A percentile compares a stretch with the other conserved stretches of the same genome.
Conservation (phyloP, 2,329 filamentous ascomycete genomes). For the Graphium sp. region DNA sequence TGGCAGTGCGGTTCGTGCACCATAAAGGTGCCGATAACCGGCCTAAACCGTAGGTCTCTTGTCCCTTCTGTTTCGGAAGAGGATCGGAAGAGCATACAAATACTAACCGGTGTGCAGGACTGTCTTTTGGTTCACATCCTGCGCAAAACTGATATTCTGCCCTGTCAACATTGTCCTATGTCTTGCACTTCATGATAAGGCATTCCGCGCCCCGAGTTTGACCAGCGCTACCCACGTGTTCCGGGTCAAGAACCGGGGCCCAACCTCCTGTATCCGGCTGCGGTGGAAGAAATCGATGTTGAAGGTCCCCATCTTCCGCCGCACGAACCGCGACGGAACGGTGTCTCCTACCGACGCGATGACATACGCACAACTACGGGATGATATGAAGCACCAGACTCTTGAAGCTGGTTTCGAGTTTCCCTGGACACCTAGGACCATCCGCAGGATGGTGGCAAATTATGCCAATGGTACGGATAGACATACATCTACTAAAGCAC, state of each 20-base stretch:
- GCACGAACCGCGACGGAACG: slow-evolving; percentile 2
- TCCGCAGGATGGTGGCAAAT: too few relatives aligned
- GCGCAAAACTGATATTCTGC: slow-evolving; percentile 11
- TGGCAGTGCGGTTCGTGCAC: slow-evolving; percentile 14
- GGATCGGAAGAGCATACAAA: not conserved
- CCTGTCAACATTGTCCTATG: slow-evolving; percentile 10
- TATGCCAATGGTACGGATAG: too few relatives aligned
- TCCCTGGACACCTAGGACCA: too few relatives aligned
- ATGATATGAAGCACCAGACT: slow-evolving; percentile 11
- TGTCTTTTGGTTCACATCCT: slow-evolving; percentile 12
- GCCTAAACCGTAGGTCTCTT: slow-evolving; percentile 11
- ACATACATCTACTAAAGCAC: too few relatives aligned
- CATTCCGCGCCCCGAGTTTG: slow-evolving; percentile 10
- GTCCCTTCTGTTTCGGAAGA: too few relatives aligned
- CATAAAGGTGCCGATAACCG: slow-evolving; percentile 13
- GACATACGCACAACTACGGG: slow-evolving; percentile 10
- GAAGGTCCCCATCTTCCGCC: slow-evolving; percentile 11
- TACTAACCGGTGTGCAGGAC: slow-evolving; percentile 8
- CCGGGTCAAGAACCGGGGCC: slow-evolving; percentile 6
- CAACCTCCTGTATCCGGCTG: slow-evolving; percentile 8
- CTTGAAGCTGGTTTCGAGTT: slow-evolving; percentile 8
- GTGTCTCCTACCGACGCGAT: slow-evolving; percentile 9
- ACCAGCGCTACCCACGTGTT: slow-evolving; percentile 8
- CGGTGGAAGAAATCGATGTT: slow-evolving; percentile 11
- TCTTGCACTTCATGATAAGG: slow-evolving; percentile 10